Conservation (phyloP, 2,329 filamentous ascomycete species). For the Trichoderma asperellum region DNA sequence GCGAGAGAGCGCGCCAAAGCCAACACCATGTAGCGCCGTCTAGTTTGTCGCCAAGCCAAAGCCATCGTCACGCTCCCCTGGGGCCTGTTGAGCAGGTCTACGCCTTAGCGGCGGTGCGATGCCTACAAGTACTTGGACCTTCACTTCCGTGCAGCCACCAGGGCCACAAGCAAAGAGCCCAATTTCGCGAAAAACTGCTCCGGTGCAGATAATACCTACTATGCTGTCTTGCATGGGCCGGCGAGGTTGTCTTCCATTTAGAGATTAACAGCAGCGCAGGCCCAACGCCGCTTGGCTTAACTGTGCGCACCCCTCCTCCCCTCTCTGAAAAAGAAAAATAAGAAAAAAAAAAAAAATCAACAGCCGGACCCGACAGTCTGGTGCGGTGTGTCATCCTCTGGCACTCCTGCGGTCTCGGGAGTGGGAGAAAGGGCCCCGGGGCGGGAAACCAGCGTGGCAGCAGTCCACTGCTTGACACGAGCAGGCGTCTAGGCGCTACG, state of each 20-base stretch:
- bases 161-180: not conserved
- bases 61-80: constrained; percentile 6
- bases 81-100: not conserved
- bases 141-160: not conserved
- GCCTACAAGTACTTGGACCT: not conserved
- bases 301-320: constrained; percentile 5
- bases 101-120: not conserved
- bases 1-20: not conserved
- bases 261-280: not conserved
- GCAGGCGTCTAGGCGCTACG: not conserved
- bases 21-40: not conserved
- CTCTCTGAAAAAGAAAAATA: not conserved
- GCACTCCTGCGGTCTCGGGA: constrained; percentile 4
- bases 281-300: not conserved
- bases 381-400: constrained; percentile 26
- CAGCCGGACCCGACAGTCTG: constrained; percentile 28
- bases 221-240: not conserved
- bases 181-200: not conserved
- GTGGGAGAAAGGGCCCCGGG: not conserved
- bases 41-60: not conserved
- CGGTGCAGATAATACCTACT: not conserved
- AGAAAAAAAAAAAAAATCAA: not conserved
- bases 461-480: not conserved
- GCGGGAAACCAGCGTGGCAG: not conserved
- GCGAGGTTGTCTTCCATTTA: not conserved